Base-by-base conservation (phyloP, 2,329 filamentous ascomycete genomes). In the Xylaria sp. region DNA sequence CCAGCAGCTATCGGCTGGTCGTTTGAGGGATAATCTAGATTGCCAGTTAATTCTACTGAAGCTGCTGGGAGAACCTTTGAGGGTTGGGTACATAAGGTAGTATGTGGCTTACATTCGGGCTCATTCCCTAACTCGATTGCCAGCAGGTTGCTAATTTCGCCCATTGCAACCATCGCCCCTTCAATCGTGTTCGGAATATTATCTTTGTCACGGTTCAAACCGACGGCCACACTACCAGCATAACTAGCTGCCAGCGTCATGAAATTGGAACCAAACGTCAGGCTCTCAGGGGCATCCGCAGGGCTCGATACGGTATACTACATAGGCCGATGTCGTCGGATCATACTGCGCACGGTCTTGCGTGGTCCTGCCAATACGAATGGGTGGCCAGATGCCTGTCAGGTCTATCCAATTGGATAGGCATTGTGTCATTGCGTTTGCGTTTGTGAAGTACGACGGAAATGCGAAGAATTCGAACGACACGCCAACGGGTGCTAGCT, bases 61-160 rank as follows among this genome's bases (percentile, higher is more conserved):
- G 5, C 4, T 3, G 5, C 6, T 50, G 2, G 19, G 11, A 13
- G 23, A 30, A 30, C 5, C 1, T 1, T 5, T 30, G 23, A 30
- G 23, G 23, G 23, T 30, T 30, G 4, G 23, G 23, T 30, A 30
- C 16, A 16, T 16, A 16, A 16, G 23, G 23, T 18, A 47, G 5
- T 3, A 13, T 23, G 18, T 55, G 44, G 30, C 54, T 10, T 51
- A 60, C 76, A 82, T 62, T 83, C 79, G 2, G 82, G 82, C 58
- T 84, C 81, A 64, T 84, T 84, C 1, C 82, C 81, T 1, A 84
- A 72, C 65, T 85, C 81, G 39, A 84, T 80, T 2, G 81, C 79
- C 16, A 78, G 71, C 9, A 84, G 67, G 61, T 82, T 84, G 3
- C 61, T 63, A 64, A 83, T 79, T n/a, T 72, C 66, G 1, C 64